Percentiles rank a stretch among this genome's conserved stretches.
Conservation (phyloP, 1,139 yeast species). For the Debaryomycetaceae sp. region DNA sequence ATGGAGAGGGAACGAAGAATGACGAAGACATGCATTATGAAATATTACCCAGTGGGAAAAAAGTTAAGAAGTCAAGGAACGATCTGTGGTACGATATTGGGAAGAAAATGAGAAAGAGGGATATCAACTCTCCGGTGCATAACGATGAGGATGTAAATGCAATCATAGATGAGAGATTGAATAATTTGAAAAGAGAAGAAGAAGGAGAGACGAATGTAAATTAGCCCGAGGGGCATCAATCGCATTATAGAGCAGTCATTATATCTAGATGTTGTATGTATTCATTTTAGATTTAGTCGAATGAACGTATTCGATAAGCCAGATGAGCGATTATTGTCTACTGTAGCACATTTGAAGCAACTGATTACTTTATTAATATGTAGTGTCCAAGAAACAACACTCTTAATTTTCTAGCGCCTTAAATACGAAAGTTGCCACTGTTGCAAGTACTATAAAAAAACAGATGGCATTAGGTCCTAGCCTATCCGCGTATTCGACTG, state of each 20-base stretch:
- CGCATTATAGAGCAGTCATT: neutral
- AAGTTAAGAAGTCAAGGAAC: slow-evolving; percentile 25
- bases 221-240: neutral
- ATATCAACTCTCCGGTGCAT: slow-evolving; percentile 17
- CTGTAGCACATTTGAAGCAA: no score
- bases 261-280: no score
- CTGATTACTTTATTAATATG: neutral
- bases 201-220: neutral
- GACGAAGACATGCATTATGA: slow-evolving; percentile 43
- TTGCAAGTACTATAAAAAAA: slow-evolving; percentile 65
- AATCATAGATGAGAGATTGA: slow-evolving; percentile 54
- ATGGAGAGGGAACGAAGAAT: slow-evolving; percentile 19
- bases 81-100: slow-evolving; percentile 21
- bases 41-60: slow-evolving; percentile 68
- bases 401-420: slow-evolving; percentile 31
- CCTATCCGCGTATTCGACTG: slow-evolving; percentile 82
- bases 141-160: slow-evolving; percentile 56
- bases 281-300: no score
- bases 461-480: slow-evolving; percentile 87
- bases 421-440: slow-evolving; percentile 68
- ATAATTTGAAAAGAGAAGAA: slow-evolving; percentile 14
- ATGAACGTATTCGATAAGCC: no score
- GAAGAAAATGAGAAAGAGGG: slow-evolving; percentile 26
- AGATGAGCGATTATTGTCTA: no score
- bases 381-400: neutral